Conservation (phyloP, 2,329 filamentous ascomycete genomes). For the Colletotrichum sansevieriae region DNA sequence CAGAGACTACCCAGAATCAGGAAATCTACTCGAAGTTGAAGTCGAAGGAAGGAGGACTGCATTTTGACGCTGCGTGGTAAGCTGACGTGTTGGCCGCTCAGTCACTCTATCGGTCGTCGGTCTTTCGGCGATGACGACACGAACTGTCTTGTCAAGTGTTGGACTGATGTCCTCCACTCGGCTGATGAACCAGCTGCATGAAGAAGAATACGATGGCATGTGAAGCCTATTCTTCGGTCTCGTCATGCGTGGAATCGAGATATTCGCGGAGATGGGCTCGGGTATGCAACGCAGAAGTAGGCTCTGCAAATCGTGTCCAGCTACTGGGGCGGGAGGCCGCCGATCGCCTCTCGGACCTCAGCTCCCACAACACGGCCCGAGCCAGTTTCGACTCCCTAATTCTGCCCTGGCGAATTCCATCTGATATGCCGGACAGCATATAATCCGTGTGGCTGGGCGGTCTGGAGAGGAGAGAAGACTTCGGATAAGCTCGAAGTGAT, state of each 20-base stretch:
- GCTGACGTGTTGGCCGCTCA: background rate
- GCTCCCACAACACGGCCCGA: constrained; percentile 16
- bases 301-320: background rate
- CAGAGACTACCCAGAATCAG: background rate
- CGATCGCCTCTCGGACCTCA: constrained; percentile 10
- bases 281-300: constrained; percentile 26
- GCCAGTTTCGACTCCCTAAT: constrained; percentile 26
- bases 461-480: constrained; percentile 1
- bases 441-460: constrained; percentile 26
- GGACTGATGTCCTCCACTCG: constrained; percentile 23
- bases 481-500: constrained; percentile 3
- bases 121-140: constrained; percentile 31
- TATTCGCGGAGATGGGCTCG: constrained; percentile 11
- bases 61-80: constrained; percentile 8
- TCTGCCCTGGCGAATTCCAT: constrained; percentile 16
- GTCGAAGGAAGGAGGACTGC: background rate
- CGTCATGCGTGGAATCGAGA: background rate
- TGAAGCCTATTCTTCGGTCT: constrained; percentile 17
- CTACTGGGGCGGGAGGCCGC: constrained; percentile 6
- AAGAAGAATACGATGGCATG: constrained; percentile 24
- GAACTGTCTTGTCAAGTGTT: background rate
- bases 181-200: constrained; percentile 19
- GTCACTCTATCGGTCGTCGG: constrained; percentile 8
- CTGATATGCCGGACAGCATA: constrained; percentile 16
- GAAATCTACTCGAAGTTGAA: background rate